Percentiles rank a stretch among this genome's conserved stretches.
Evolutionary conservation across 2,329 filamentous ascomycete genomes (phyloP).

Genomic region (Claviceps sp.): DNA sequence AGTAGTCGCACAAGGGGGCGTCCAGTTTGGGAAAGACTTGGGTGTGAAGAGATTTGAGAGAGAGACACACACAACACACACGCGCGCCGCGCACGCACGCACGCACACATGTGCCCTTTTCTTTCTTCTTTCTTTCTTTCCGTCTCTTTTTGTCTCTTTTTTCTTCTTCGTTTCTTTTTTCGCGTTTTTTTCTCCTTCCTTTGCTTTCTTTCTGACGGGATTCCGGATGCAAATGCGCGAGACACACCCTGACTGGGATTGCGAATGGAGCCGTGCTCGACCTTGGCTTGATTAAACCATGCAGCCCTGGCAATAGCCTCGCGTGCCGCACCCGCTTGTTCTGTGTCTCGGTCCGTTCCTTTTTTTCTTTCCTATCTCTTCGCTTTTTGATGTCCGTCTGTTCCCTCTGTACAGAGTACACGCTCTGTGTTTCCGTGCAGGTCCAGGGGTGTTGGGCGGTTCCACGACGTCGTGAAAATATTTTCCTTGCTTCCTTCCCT

Average conservation of each 20-base stretch:
- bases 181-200: not conserved
- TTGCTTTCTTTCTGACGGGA: conserved; percentile 1
- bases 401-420: not conserved
- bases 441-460: not conserved
- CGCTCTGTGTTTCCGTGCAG: not conserved
- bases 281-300: conserved; percentile 1
- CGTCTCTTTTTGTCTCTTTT: not conserved
- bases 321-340: conserved; percentile 3
- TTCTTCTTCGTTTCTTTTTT: not conserved
- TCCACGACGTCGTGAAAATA: not conserved
- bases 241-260: conserved; percentile 7
- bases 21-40: conserved; percentile 1
- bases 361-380: not conserved
- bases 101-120: not conserved
- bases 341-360: not conserved
- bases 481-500: not conserved
- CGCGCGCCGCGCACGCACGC: not conserved
- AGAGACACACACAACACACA: not conserved
- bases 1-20: conserved; percentile 6
- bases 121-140: not conserved
- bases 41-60: conserved; percentile 1
- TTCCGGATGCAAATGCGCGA: conserved; percentile 7
- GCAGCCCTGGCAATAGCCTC: conserved; percentile 3
- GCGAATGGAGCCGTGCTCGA: conserved; percentile 3
- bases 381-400: not conserved